A percentile compares a stretch with the other conserved stretches of the same genome.
Evolutionary conservation across 2,329 filamentous ascomycete genomes (phyloP).

Genomic region (Fusarium sp.): DNA sequence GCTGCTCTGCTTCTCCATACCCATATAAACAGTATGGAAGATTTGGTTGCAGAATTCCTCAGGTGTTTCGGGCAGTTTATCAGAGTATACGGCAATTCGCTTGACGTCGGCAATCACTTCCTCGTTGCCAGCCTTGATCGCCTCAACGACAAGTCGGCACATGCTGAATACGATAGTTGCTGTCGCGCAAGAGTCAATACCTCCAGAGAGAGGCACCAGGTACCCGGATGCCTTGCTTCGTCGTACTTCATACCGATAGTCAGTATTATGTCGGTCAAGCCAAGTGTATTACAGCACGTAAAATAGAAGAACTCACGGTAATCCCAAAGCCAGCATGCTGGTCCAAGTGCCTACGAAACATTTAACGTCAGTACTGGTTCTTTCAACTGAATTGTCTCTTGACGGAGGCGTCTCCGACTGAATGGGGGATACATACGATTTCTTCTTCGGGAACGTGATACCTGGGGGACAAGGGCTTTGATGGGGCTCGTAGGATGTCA

Average conservation of each 20-base stretch:
- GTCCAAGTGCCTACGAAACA: conserved; percentile 22
- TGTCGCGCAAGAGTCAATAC: conserved; percentile 44
- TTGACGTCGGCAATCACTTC: conserved; percentile 57
- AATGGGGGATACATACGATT: conserved; percentile 17
- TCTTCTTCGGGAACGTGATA: conserved; percentile 47
- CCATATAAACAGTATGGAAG: conserved; percentile 66
- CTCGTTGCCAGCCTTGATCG: conserved; percentile 37
- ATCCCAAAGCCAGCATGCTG: conserved; percentile 40
- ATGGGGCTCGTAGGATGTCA: conserved; percentile 49
- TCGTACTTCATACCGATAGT: conserved; percentile 15
- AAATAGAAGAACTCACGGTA: conserved; percentile 1
- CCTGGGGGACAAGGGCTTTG: conserved; percentile 43
- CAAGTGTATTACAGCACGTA: background rate
- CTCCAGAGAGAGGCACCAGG: conserved; percentile 39
- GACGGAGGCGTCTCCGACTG: background rate
- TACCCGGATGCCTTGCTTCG: conserved; percentile 32
- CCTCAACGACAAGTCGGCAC: conserved; percentile 65
- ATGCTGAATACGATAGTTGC: conserved; percentile 60
- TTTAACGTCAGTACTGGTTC: background rate
- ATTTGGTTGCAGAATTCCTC: conserved; percentile 68
- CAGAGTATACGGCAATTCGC: conserved; percentile 43
- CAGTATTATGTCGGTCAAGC: background rate
- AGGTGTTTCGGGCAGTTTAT: conserved; percentile 64
- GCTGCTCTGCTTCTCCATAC: conserved; percentile 76
- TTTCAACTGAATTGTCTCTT: background rate